Evolutionary conservation across 2,329 filamentous ascomycete species (phyloP).

Genomic region (Trichoderma simmonsii): DNA sequence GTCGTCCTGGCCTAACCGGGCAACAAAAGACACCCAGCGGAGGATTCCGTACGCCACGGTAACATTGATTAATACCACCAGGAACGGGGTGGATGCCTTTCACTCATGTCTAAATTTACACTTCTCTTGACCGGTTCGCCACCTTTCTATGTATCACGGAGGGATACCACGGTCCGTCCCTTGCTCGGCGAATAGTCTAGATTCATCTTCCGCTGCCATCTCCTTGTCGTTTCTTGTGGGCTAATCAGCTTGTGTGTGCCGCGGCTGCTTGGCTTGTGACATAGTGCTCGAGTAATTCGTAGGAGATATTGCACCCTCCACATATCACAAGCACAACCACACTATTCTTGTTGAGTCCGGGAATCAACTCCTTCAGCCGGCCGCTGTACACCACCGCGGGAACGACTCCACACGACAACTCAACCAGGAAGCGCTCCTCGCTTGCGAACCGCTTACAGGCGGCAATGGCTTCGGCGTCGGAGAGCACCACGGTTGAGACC

Average conservation of each 20-base stretch:
- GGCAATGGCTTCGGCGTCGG: slow-evolving; percentile 28
- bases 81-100: background rate
- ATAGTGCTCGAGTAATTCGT: slow-evolving; percentile 29
- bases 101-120: background rate
- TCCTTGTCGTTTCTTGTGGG: background rate
- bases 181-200: background rate
- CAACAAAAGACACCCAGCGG: background rate
- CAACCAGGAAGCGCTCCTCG: slow-evolving; percentile 31
- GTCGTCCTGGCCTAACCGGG: background rate
- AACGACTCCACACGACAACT: slow-evolving; percentile 30
- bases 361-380: slow-evolving; percentile 25
- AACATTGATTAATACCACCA: background rate
- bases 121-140: background rate
- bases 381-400: slow-evolving; percentile 30
- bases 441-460: slow-evolving; percentile 29
- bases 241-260: background rate
- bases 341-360: slow-evolving; percentile 25
- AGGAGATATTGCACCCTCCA: slow-evolving; percentile 33
- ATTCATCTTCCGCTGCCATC: background rate
- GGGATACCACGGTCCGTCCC: background rate
- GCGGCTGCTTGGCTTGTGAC: background rate
- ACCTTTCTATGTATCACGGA: background rate
- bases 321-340: slow-evolving; percentile 33
- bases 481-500: slow-evolving; percentile 28
- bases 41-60: background rate